Base-by-base conservation (phyloP, 495 filamentous ascomycete species). In the Friedmanniomyces endolithicus region DNA sequence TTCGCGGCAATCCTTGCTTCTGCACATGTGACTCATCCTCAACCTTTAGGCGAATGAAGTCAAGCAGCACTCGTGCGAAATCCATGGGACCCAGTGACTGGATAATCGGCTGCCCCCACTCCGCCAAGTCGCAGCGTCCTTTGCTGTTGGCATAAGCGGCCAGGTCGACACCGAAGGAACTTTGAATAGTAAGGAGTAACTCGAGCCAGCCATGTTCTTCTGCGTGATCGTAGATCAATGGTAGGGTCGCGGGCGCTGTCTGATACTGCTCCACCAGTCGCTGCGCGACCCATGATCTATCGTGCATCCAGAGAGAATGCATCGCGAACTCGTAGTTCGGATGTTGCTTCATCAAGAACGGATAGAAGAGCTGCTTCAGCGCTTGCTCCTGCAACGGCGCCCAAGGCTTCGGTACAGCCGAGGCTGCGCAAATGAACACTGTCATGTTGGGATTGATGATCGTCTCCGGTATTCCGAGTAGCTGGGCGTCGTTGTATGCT, bases 131-230 rank as follows among this genome's bases (percentile, higher is more conserved):
- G 50, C 94, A 81, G 14, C 81, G 73, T 12, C 82, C 81, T 58
- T 85, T 84, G 4, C 86, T 83, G 68, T 95, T 88, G n/a, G 88
- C 89, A 29, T 88, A 75, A 27, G 89, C 85, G 12, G 87, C 85
- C 50, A 99, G 78, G 68, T 99, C 92, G 45, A 95, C 79, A 11
- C 86, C 85, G 63, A 98, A 86, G 0, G 82, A 84, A 59, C 82
- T 90, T 2, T 79, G 79, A 29, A 89, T 74, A 39, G 78, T 77
- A 33, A 87, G 77, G 11, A 95, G 74, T 58, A 87, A 81, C 12
- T 90, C 84, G 9, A 95, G 74, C 89, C 90, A 96, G 41, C 77
- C 75, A 56, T 88, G 82, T 57, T 81, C 80, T 39, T 81, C 68
- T 16, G 86, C 86, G 59, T 87, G 83, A 27, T 95, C 88, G 58